Conservation (phyloP, 2,329 filamentous ascomycete species). For the Thielaviopsis ethacetica region DNA sequence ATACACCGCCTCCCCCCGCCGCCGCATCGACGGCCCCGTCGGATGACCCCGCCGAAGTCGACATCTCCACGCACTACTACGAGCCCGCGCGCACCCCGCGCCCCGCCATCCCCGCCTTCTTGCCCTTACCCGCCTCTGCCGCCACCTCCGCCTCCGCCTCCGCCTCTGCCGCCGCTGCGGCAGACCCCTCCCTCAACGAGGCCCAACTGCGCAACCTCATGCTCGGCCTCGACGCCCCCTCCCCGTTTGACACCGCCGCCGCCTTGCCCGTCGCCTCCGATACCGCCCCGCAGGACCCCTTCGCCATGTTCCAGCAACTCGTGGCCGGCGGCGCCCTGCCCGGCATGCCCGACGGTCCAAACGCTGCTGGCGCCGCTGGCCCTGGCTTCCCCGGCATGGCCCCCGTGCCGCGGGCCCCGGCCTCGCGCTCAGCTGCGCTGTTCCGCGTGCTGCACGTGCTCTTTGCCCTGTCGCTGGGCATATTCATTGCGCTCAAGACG, state of each 20-base stretch:
- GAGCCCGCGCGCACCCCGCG: slow-evolving; percentile 24
- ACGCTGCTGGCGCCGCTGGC: slow-evolving; percentile 20
- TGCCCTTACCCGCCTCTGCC: slow-evolving; percentile 19
- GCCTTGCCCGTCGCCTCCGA: slow-evolving; percentile 13
- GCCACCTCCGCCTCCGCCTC: slow-evolving; percentile 15
- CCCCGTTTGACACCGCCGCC: slow-evolving; percentile 14
- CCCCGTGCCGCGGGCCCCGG: slow-evolving; percentile 20
- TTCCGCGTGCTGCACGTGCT: slow-evolving; percentile 63
- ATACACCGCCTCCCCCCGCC: slow-evolving; percentile 11
- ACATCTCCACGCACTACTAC: slow-evolving; percentile 63
- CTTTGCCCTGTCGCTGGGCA: slow-evolving; percentile 50
- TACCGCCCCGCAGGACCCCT: slow-evolving; percentile 13
- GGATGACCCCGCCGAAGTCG: slow-evolving; percentile 57
- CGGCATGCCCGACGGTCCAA: slow-evolving; percentile 15
- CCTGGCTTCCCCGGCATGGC: slow-evolving; percentile 27
- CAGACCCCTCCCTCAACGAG: slow-evolving; percentile 29
- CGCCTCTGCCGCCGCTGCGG: too few species aligned
- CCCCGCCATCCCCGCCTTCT: slow-evolving; percentile 16
- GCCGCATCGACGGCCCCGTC: slow-evolving; percentile 17
- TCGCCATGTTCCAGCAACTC: slow-evolving; percentile 58
- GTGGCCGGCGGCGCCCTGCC: slow-evolving; percentile 28
- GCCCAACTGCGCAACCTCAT: slow-evolving; percentile 50
- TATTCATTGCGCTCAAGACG: slow-evolving; percentile 53
- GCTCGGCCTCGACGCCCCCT: slow-evolving; percentile 34
- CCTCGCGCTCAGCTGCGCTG: slow-evolving; percentile 25